These are phyloP conservation scores for Aspergillus pseudotamarii DNA, from an alignment of 2,329 filamentous ascomycete genomes.

Conservation along the genomic window DNA sequence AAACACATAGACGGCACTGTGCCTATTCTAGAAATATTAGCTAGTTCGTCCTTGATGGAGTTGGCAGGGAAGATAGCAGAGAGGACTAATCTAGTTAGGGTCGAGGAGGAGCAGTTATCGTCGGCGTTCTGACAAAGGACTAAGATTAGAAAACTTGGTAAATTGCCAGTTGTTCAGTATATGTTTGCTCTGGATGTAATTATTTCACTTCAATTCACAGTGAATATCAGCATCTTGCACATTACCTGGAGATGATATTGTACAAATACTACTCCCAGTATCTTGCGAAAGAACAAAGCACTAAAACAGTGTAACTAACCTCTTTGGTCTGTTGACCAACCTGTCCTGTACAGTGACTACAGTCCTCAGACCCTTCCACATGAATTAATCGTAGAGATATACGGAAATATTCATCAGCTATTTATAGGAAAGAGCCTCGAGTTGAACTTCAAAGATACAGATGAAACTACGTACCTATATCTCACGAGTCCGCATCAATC, in stretches of 20 bases:
- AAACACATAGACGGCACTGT: slow-evolving; percentile 35
- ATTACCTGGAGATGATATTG: neutral
- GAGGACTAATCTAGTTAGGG: slow-evolving; percentile 11
- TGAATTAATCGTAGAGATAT: too few species aligned
- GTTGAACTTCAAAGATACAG: too few species aligned
- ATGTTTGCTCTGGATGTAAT: neutral
- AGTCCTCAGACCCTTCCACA: too few species aligned
- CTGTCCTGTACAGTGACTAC: too few species aligned
- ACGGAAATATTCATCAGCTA: accelerated
- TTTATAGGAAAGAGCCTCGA: too few species aligned
- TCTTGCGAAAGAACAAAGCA: too few species aligned
- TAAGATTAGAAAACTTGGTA: neutral
- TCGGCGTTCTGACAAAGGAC: too few species aligned
- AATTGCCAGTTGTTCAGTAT: neutral
- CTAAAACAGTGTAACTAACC: too few species aligned
- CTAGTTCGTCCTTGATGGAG: slow-evolving; percentile 26
- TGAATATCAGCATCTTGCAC: neutral
- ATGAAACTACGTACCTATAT: too few species aligned
- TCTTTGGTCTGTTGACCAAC: too few species aligned
- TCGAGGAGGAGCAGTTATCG: neutral
- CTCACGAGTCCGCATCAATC: too few species aligned
- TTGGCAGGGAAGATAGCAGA: slow-evolving; percentile 26
- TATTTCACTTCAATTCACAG: neutral
- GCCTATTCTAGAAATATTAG: slow-evolving; percentile 33
- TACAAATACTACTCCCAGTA: neutral